Evolutionary conservation across 495 filamentous ascomycete genomes (phyloP).

Genomic region (Xylaria grammica): DNA sequence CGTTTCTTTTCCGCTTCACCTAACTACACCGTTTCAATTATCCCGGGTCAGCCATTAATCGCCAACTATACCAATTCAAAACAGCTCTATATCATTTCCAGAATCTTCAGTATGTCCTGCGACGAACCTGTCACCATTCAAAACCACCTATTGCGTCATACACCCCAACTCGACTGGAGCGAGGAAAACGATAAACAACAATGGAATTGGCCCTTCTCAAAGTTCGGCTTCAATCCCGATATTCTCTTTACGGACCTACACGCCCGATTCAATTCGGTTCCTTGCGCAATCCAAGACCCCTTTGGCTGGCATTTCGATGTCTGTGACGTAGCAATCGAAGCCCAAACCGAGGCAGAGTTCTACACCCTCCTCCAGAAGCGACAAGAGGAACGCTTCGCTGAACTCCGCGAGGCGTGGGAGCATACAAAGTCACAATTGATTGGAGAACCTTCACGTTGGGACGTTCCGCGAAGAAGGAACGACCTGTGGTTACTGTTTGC

Average conservation of each 20-base stretch:
- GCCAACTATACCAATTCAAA: too few relatives aligned
- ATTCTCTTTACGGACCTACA: neutral
- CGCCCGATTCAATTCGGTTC: neutral
- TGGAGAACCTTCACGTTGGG: neutral
- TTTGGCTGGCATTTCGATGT: conserved; percentile 13
- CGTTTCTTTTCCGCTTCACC: neutral
- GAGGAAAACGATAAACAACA: neutral
- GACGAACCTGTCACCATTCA: neutral
- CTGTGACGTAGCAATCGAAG: neutral
- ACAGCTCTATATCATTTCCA: too few relatives aligned
- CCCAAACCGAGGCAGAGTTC: neutral
- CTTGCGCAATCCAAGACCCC: conserved; percentile 7
- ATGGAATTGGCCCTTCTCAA: conserved; percentile 1
- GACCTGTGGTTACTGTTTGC: neutral
- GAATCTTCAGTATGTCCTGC: too few relatives aligned
- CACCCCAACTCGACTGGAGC: neutral
- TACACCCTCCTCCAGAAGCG: neutral
- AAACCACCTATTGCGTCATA: neutral
- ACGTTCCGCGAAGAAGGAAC: neutral
- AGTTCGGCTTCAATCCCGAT: neutral
- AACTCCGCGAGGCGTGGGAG: neutral
- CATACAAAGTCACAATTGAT: neutral
- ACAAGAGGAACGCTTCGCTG: neutral
- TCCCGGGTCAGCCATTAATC: too few relatives aligned
- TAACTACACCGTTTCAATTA: neutral